Conservation (phyloP, 331 rosid genomes). For the Rhamnella rubrinervis region DNA sequence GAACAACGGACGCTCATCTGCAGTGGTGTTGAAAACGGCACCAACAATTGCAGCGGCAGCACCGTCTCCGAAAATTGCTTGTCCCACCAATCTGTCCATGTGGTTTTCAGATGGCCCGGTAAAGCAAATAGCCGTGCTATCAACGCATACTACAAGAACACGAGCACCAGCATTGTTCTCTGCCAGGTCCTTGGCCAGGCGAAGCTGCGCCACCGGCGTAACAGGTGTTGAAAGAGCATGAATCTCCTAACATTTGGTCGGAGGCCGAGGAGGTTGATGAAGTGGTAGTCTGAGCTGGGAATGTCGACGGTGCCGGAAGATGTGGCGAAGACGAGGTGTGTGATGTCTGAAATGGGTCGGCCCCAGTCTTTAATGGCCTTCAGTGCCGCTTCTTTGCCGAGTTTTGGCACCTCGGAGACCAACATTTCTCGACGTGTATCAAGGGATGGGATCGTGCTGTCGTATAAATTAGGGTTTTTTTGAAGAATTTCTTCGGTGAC, state of each 20-base stretch:
- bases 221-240: constrained; percentile 52
- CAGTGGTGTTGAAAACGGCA: constrained; percentile 2
- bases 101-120: background rate
- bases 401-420: too few relatives aligned
- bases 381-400: too few relatives aligned
- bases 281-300: constrained; percentile 51
- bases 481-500: too few relatives aligned
- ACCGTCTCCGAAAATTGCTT: constrained; percentile 40
- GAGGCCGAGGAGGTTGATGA: constrained; percentile 50
- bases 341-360: constrained; percentile 6
- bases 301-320: constrained; percentile 39
- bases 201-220: constrained; percentile 21
- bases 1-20: constrained; percentile 28
- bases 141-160: background rate
- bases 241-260: constrained; percentile 37
- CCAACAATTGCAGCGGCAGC: constrained; percentile 36
- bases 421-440: too few relatives aligned
- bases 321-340: constrained; percentile 28
- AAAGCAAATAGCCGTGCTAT: background rate
- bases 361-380: background rate
- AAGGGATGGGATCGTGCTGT: too few relatives aligned
- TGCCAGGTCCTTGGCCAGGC: too few relatives aligned
- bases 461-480: too few relatives aligned
- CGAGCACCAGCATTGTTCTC: background rate
- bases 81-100: constrained; percentile 32